phyloP scores from a whole-genome alignment of 1,284 basidiomycete species.

The Austroboletus novae-zelandiae region DNA sequence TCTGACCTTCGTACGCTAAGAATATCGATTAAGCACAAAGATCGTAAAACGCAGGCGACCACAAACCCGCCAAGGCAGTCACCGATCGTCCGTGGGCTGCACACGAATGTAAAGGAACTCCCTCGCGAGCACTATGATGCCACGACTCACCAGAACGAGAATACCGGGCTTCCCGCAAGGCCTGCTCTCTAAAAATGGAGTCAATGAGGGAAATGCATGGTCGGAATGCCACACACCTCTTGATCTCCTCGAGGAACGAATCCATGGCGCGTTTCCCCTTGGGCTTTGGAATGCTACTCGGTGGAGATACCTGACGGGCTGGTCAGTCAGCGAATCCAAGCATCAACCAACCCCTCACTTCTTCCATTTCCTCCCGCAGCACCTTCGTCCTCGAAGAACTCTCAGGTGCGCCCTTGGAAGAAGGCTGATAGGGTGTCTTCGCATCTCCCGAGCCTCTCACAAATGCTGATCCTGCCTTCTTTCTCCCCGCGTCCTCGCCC shows the following conservation, averaged over 20 bases:
- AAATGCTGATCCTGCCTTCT: conserved; percentile 61
- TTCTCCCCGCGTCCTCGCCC: conserved; percentile 56
- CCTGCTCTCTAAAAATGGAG: conserved; percentile 71
- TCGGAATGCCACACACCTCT: conserved; percentile 50
- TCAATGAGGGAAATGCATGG: background rate
- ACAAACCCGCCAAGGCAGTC: conserved; percentile 79
- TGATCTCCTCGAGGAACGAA: conserved; percentile 89
- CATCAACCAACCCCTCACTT: conserved; percentile 16
- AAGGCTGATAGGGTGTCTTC: conserved; percentile 48
- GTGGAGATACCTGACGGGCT: conserved; percentile 49
- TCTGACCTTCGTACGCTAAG: conserved; percentile 79
- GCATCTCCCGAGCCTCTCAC: conserved; percentile 67
- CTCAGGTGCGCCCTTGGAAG: conserved; percentile 28
- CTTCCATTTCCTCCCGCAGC: conserved; percentile 36
- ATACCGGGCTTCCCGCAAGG: conserved; percentile 81
- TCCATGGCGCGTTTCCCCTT: conserved; percentile 95
- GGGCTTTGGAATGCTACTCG: conserved; percentile 51
- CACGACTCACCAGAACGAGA: conserved; percentile 60
- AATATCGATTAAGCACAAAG: conserved; percentile 1
- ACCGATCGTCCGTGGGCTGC: conserved; percentile 63
- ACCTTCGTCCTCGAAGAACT: conserved; percentile 28
- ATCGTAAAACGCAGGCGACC: background rate
- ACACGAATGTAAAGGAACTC: background rate
- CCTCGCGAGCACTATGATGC: background rate
- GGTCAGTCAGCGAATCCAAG: conserved; percentile 1